Base-by-base conservation (phyloP, 31 red algal genomes). In the Porphyra umbilicalis region DNA sequence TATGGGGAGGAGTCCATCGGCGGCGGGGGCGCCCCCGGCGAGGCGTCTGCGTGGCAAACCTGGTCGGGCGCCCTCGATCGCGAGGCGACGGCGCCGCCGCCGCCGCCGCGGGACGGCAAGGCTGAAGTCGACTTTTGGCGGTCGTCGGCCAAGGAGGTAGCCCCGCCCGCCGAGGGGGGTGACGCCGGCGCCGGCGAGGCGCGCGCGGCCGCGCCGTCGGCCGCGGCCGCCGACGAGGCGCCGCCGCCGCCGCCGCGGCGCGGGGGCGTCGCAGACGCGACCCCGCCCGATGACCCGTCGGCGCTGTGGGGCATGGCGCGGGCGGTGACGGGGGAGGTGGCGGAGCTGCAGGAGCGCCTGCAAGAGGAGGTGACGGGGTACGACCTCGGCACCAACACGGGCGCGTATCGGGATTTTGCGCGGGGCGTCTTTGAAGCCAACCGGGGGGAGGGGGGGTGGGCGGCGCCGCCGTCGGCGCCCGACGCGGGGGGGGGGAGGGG, bases 101-200 rank as follows among this genome's bases (percentile, higher is more conserved):
- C 75, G 9, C 36, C 35, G 8, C 35, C 74, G 77, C 82, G 91
- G 1, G 91, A 94, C 46, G 86, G 86, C 6, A 75, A 84, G 68
- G 85, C 82, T 1, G 91, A 94, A 75, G 89, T 87, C 1, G 91
- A 94, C 80, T 94, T 94, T 77, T 94, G 91, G 91, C 78, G 91
- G n/a, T 35, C 32, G 16, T 80, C 91, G 38, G 91, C 91, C 15
- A 78, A 77, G 25, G 83, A 89, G 44, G 77, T 94, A 0, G 34
- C 77, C 31, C 40, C 78, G 14, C 34, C 38, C n/a, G 39, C 30
- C 16, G 32, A 36, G 15, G 83, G 44, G 2, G 32, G 10, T 0
- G 14, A 8, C 6, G 37, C 39, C 9, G 35, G 25, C 5, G 33
- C 25, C 9, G 46, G 33, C 13, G 29, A 44, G 1, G 25, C 77